These are phyloP conservation scores for Climacium dendroides DNA, from an alignment of 225 moss, liverwort and hornwort genomes.

Conservation along the genomic window DNA sequence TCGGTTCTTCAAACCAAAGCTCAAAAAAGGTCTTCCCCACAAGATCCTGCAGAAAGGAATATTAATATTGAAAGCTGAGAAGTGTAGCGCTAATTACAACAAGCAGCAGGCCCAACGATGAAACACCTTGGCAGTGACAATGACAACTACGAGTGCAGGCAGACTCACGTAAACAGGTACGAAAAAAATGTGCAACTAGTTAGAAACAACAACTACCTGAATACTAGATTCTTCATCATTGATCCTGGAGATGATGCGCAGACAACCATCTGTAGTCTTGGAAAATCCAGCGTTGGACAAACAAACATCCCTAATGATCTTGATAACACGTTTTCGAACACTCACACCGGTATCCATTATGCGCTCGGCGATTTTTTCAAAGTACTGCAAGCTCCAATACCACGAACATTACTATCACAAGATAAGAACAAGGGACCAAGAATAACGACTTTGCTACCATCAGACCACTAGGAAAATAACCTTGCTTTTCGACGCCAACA, in stretches of 20 bases:
- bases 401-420: background rate
- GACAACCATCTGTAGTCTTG: slow-evolving; percentile 78
- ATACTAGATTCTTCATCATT: slow-evolving; percentile 90
- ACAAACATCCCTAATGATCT: slow-evolving; percentile 91
- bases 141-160: no score
- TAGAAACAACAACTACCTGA: slow-evolving; percentile 23
- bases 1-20: slow-evolving; percentile 89
- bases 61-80: background rate
- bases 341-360: slow-evolving; percentile 99
- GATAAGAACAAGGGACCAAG: background rate
- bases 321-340: slow-evolving; percentile 91
- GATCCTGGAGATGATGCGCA: slow-evolving; percentile 86
- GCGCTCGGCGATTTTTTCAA: slow-evolving; percentile 87
- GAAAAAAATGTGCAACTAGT: no score
- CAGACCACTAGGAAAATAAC: background rate
- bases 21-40: slow-evolving; percentile 91
- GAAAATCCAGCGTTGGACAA: slow-evolving; percentile 69
- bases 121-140: no score
- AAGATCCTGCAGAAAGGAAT: slow-evolving; percentile 52
- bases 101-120: no score
- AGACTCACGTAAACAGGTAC: no score
- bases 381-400: slow-evolving; percentile 59
- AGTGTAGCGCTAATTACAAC: background rate
- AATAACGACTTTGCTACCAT: background rate
- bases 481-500: background rate